Conservation (phyloP, 2,329 filamentous ascomycete genomes). For the Trichoderma brevicompactum region DNA sequence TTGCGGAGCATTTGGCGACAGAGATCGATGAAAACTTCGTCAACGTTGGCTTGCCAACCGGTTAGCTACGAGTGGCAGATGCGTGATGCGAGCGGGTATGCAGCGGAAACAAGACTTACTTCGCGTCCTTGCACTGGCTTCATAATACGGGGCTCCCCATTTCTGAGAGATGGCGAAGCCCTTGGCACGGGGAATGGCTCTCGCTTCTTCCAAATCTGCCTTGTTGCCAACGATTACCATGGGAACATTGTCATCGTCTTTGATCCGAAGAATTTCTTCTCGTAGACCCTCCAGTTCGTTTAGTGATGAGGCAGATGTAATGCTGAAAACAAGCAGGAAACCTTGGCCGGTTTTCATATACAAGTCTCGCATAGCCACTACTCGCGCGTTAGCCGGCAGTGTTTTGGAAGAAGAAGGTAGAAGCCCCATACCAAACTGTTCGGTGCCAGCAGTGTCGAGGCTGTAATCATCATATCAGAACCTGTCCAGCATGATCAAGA, state of each 20-base stretch:
- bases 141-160: slow-evolving; percentile 91
- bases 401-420: background rate
- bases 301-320: slow-evolving; percentile 82
- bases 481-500: background rate
- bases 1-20: slow-evolving; percentile 81
- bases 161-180: slow-evolving; percentile 84
- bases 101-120: slow-evolving; percentile 51
- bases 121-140: slow-evolving; percentile 79
- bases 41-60: slow-evolving; percentile 71
- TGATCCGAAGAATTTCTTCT: slow-evolving; percentile 89
- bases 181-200: slow-evolving; percentile 74
- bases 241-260: slow-evolving; percentile 81
- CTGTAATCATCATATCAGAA: slow-evolving; percentile 45
- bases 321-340: slow-evolving; percentile 90
- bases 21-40: slow-evolving; percentile 85
- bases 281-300: slow-evolving; percentile 79
- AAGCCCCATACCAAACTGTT: slow-evolving; percentile 78
- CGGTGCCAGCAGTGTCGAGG: slow-evolving; percentile 87
- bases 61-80: slow-evolving; percentile 33
- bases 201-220: slow-evolving; percentile 84
- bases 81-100: background rate
- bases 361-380: slow-evolving; percentile 72
- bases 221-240: slow-evolving; percentile 95
- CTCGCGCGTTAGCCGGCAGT: background rate
- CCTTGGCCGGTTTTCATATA: slow-evolving; percentile 95